Conservation (phyloP, 1,284 basidiomycete species). For the Cystobasidiaceae sp. region DNA sequence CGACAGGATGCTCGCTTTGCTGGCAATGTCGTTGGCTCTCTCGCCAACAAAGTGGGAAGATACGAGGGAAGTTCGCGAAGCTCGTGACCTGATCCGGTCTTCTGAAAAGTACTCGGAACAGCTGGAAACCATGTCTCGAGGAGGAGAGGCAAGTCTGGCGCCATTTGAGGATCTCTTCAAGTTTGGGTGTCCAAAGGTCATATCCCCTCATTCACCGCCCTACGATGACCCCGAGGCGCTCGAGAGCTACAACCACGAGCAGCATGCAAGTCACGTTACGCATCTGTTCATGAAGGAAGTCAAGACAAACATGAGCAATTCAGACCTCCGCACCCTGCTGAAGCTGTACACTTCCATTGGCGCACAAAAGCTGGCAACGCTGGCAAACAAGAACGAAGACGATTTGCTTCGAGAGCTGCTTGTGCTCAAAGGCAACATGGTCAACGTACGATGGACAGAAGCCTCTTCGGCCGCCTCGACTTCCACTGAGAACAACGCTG, state of each 20-base stretch:
- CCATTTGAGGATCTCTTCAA: slow-evolving; percentile 92
- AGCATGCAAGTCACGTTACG: slow-evolving; percentile 80
- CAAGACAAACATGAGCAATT: slow-evolving; percentile 66
- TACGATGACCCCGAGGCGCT: slow-evolving; percentile 77
- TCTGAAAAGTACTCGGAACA: slow-evolving; percentile 92
- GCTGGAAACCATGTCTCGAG: slow-evolving; percentile 71
- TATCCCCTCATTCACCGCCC: slow-evolving; percentile 78
- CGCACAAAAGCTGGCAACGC: slow-evolving; percentile 82
- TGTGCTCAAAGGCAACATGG: slow-evolving; percentile 78
- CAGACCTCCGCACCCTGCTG: slow-evolving; percentile 82
- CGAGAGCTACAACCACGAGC: slow-evolving; percentile 53
- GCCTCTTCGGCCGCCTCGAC: slow-evolving; percentile 49
- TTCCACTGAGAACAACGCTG: neutral
- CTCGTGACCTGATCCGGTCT: slow-evolving; percentile 51
- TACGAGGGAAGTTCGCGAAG: slow-evolving; percentile 70
- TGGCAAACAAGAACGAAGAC: slow-evolving; percentile 81
- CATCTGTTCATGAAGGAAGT: slow-evolving; percentile 75
- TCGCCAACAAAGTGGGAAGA: slow-evolving; percentile 85
- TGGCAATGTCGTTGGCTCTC: slow-evolving; percentile 86
- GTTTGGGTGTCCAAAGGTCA: slow-evolving; percentile 93
- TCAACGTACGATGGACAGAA: slow-evolving; percentile 60
- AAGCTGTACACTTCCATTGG: slow-evolving; percentile 93
- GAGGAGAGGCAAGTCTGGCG: slow-evolving; percentile 69
- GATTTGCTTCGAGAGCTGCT: slow-evolving; percentile 94
- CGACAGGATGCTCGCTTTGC: slow-evolving; percentile 93